Evolutionary conservation across 148 eudicot genomes (phyloP), one percentile per base, ranked within the genome.

Genomic region (Fagopyrum esculentum): DNA sequence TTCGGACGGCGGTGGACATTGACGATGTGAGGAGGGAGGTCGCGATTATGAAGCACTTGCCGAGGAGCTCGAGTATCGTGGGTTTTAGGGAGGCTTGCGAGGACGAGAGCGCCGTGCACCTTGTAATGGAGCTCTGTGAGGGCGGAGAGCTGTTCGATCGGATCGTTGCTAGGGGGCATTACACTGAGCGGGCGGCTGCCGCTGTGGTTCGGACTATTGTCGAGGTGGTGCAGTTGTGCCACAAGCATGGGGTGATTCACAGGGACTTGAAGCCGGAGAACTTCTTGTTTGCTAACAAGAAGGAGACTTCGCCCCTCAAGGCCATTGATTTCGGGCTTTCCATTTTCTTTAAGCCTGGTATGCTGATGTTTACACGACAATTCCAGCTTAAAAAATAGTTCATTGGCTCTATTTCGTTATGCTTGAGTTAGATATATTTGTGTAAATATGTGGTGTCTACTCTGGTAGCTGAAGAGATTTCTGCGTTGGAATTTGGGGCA

Each of bases 321-420:
- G 98, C 97, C n/a, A 94, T 94, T 72, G 98, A 94, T 89, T 94
- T 94, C 61, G 97, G 98, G 11, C 79, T 94, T 75, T 94, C 98
- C 7, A 90, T 94, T n/a, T 94, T 94, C 87, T 94, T 94, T 73
- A 87, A 91, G 84, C 93, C 90, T 77, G 97, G 98, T 93, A 74
- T 66, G 71, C 8, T 64, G 70, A 4, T 40, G 17, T 5, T 35
- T 35, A 64, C 70, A 2, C 30, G 12, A 26, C 68, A 61, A 29
- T 61, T 61, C 4, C 30, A 40, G 63, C 30, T 29, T 26, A 11
- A 29, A 61, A 71, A n/a, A 47, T 43, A 2, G 54, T 9, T 10
- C 54, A 71, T 71, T 17, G 55, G 15, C 44, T 72, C 71, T 43
- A 2, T 66, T 13, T 40, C 71, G 16, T 15, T 15, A 35, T 5